Conservation (phyloP, 106 monocot species). For the Dioscorea dumetorum region DNA sequence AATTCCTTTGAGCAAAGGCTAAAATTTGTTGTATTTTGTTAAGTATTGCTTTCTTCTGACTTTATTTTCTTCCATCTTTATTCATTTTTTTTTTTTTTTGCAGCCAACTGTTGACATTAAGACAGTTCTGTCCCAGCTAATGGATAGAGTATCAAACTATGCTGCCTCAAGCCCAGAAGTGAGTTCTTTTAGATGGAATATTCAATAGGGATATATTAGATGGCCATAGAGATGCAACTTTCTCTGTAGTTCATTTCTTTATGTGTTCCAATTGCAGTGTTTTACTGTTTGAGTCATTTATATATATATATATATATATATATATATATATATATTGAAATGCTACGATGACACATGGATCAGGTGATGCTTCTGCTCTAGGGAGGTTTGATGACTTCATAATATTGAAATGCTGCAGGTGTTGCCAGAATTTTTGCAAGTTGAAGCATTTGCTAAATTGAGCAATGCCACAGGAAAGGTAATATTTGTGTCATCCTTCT, state of each 20-base stretch:
- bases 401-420: constrained; percentile 32
- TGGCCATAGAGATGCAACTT: too few species aligned
- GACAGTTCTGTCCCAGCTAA: constrained; percentile 86
- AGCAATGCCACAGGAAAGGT: constrained; percentile 97
- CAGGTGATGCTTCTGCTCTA: neutral
- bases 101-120: constrained; percentile 96
- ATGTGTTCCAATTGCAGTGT: too few species aligned
- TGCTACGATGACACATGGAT: neutral
- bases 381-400: neutral
- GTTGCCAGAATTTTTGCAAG: constrained; percentile 97
- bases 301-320: too few species aligned
- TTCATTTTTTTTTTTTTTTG: constrained; percentile 6
- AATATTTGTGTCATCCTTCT: neutral
- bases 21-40: too few species aligned
- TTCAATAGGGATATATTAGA: too few species aligned
- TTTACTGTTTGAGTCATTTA: too few species aligned
- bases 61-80: neutral
- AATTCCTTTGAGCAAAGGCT: too few species aligned
- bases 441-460: constrained; percentile 97
- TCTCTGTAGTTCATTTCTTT: too few species aligned
- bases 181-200: constrained; percentile 6
- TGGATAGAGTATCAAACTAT: constrained; percentile 99
- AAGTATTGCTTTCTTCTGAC: neutral
- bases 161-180: constrained; percentile 92
- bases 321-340: too few species aligned